A percentile compares a stretch with the other conserved stretches of the same genome.
These are phyloP conservation scores for Apiospora rasikravindrae DNA, from an alignment of 2,329 filamentous ascomycete species.

Conservation along the genomic window DNA sequence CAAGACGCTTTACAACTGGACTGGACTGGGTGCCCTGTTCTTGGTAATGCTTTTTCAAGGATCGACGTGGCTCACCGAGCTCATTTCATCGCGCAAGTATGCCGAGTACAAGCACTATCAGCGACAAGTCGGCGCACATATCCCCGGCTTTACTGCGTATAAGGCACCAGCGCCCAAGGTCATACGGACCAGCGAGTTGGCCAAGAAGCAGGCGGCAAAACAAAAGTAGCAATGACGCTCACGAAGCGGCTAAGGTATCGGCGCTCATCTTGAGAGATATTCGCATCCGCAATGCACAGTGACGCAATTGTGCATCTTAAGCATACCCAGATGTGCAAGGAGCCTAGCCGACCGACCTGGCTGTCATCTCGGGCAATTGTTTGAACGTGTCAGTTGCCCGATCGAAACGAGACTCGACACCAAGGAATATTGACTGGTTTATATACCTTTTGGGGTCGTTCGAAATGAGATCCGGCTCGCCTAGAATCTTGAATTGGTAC, in stretches of 20 bases:
- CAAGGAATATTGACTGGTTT: not conserved
- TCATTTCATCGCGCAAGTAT: slow-evolving; percentile 82
- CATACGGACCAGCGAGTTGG: slow-evolving; percentile 57
- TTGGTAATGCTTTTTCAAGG: slow-evolving; percentile 86
- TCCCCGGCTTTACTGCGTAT: slow-evolving; percentile 65
- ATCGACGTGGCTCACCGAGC: slow-evolving; percentile 87
- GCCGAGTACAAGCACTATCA: slow-evolving; percentile 87
- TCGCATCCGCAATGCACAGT: not conserved
- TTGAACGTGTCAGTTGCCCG: not conserved
- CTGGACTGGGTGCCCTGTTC: slow-evolving; percentile 68
- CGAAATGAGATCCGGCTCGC: not conserved
- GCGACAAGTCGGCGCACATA: slow-evolving; percentile 79
- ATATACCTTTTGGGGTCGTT: not conserved
- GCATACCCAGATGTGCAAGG: not conserved
- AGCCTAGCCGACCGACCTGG: not conserved
- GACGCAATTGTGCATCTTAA: not conserved
- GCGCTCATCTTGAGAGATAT: not conserved
- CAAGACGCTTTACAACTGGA: slow-evolving; percentile 78
- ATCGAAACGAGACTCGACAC: not conserved
- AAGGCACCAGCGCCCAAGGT: slow-evolving; percentile 43
- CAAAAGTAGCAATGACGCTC: slow-evolving; percentile 37
- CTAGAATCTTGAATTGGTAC: not conserved
- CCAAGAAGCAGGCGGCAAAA: slow-evolving; percentile 50
- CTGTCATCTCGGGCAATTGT: not conserved
- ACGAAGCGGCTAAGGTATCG: not conserved